Evolutionary conservation across 345 rosid genomes (phyloP), one percentile per base, ranked within the genome.

Genomic region (Eutrema heterophyllum): DNA sequence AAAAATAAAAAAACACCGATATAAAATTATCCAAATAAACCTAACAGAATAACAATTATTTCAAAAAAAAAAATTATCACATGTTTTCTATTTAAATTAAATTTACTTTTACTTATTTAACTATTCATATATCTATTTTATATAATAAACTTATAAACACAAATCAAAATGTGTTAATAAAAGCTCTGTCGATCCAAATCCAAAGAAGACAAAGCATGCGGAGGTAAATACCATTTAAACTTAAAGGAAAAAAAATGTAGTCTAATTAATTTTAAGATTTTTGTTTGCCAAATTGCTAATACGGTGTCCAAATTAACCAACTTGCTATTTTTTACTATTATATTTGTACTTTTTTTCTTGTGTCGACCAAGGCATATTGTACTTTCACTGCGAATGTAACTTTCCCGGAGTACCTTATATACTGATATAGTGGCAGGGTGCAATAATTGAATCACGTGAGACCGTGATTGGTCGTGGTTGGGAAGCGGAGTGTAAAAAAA

Each of bases 371-470:
- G 52, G 56, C 59, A 38, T 27, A 15, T 27, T 66, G 53, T 64
- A 66, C 72, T 39, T 58, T 65, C 16, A 32, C 54, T 24, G 15
- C 3, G 9, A 66, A 13, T 38, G 62, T 41, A 16, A 60, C 9
- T 53, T 33, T 2, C 7, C 21, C 33, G 39, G 36, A 48, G 52
- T 3, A 46, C 46, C 46, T 43, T 36, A 32, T 52, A 44, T 2
- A 56, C n/a, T n/a, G n/a, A n/a, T 12, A 39, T 43, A 24, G 58
- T 56, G 14, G 27, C 56, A 59, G 62, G 60, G 68, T 74, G 78
- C 52, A 61, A 68, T 75, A 60, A 75, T 67, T 41, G 43, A 69
- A 54, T 29, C 74, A 76, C 74, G 74, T 76, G 79, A 75, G 54
- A 33, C 10, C 36, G 15, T 58, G 67, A 15, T 75, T n/a, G 74